Evolutionary conservation across 805 yeast genomes (phyloP).

Genomic region (Tetrapisispora pingtungensis): DNA sequence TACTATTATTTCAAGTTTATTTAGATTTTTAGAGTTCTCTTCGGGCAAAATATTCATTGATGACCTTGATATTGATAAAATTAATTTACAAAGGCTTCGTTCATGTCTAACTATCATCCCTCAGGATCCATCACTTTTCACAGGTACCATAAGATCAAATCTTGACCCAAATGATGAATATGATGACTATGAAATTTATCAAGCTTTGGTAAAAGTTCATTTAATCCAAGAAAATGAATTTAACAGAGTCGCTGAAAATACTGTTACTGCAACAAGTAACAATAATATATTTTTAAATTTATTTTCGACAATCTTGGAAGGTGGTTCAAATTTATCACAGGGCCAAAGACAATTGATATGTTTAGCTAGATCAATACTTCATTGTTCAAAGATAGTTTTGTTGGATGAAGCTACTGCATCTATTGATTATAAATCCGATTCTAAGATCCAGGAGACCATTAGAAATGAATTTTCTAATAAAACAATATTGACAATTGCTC

Average conservation of each 20-base stretch:
- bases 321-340: constrained; percentile 67
- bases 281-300: constrained; percentile 55
- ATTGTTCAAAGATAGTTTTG: constrained; percentile 57
- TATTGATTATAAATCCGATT: constrained; percentile 67
- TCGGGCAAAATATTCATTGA: constrained; percentile 63
- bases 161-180: constrained; percentile 60
- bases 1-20: constrained; percentile 88
- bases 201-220: constrained; percentile 66
- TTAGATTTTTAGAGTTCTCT: constrained; percentile 72
- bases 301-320: constrained; percentile 48
- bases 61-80: constrained; percentile 59
- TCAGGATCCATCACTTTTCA: constrained; percentile 75
- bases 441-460: constrained; percentile 63
- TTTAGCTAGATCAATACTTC: constrained; percentile 57
- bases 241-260: constrained; percentile 12
- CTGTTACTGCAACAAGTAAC: neutral
- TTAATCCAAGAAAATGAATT: constrained; percentile 39
- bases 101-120: constrained; percentile 76
- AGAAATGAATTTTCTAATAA: constrained; percentile 57
- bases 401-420: constrained; percentile 78
- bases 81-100: constrained; percentile 62
- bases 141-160: constrained; percentile 67
- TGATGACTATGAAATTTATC: constrained; percentile 52
- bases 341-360: constrained; percentile 75
- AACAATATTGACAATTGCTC: constrained; percentile 72